Evolutionary conservation across 78 protist genomes (phyloP), one percentile per base, ranked within the genome.

Genomic region (Chrysochromulina tobinii): DNA sequence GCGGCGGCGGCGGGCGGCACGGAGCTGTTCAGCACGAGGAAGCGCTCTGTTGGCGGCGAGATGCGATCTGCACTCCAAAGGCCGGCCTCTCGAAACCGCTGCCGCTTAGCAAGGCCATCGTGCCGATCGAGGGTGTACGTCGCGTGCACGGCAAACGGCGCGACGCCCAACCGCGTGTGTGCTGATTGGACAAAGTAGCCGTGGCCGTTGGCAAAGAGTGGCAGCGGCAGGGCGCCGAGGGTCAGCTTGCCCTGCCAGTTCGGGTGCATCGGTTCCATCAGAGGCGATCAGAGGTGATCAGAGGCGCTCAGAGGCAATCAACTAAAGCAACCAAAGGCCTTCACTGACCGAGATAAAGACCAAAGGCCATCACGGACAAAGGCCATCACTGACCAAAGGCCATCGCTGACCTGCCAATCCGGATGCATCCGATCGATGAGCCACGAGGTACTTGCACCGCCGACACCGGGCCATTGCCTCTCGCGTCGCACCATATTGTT

Each of bases 71-170:
- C 79, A 3, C 15, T 23, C 87, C 87, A 79, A 20, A 51, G 87
- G 48, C 64, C 87, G 2, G 64, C 87, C 58, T 79, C 87, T 27
- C 87, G 87, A 64, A 79, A 79, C 27, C 59, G 58, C 50, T 54
- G 64, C 23, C 27, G 27, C 87, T 79, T 79, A 21, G 87, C 87
- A 0, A 27, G 3, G 53, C 64, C 38, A 17, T 79, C 64, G 87
- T 54, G 51, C 23, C 27, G 21, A 51, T 69, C 79, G 50, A 69
- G 79, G 27, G 84, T 15, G 84, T 75, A 75, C n/a, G 84, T 75
- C 27, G 84, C 84, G 61, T 79, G 87, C 66, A 20, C 87, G 51
- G 87, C 87, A 9, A 23, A 79, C 17, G 87, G 87, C 23, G 25
- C 12, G 48, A 38, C 73, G 50, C 73, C 73, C 6, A 0, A 38